Base-by-base conservation (phyloP, 2,329 filamentous ascomycete genomes). In the Parascedosporium putredinis region DNA sequence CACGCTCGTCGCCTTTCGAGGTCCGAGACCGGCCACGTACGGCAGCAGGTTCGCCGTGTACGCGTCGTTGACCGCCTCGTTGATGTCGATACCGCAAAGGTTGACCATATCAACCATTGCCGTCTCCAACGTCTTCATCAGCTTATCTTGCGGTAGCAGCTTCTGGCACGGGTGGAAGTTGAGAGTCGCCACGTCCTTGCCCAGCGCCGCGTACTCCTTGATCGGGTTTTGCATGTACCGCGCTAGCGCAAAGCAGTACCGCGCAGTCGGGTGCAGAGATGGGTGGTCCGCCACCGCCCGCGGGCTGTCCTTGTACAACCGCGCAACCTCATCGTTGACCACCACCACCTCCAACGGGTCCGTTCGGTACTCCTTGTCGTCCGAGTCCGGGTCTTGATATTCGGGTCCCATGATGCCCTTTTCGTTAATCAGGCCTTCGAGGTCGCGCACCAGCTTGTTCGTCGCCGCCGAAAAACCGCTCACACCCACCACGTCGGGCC, bases 41-140 rank as follows among this genome's bases (percentile, higher is more conserved):
- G 90, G 90, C 33, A 98, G 74, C 1, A 98, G 76, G 55, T 91
- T 93, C 12, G 89, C 88, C 7, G 86, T 85, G 59, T 93, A 88
- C 1, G 81, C 63, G 63, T 96, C 88, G 38, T 75, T 76, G 50
- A 95, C 83, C 12, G 90, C 89, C 56, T 96, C 90, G 59, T 96
- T 95, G 61, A 98, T 85, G 59, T 97, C 88, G 33, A 98, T 88
- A 61, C 93, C 93, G 43, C 90, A 89, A 40, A 98, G 80, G 63
- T 98, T 98, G 57, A 98, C 93, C 77, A 95, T 95, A 63, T 98
- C 93, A 9, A 98, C 91, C 81, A 98, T 87, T 42, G 91, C 88
- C n/a, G 87, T 94, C 60, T 98, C 93, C 14, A 98, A 76, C 53
- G 88, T 81, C 63, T 87, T 89, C 54, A 84, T 71, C 34, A 98